phyloP scores from a whole-genome alignment of 768 basidiomycete species.

The Xanthoconium stramineum region DNA sequence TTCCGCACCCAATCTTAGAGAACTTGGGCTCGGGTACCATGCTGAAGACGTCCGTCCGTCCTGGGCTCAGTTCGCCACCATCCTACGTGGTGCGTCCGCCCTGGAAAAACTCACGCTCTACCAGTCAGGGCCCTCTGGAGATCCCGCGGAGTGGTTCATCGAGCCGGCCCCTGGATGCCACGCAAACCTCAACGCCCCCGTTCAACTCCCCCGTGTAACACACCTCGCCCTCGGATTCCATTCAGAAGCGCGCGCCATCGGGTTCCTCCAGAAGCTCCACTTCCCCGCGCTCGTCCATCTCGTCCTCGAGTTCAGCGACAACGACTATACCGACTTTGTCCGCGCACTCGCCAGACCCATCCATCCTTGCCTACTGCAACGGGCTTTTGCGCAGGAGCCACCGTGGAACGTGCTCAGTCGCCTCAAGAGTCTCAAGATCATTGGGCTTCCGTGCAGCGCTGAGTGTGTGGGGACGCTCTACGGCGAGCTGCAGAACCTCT shows the following conservation, averaged over 20 bases:
- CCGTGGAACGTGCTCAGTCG: too few relatives aligned
- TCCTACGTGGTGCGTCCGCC: constrained; percentile 17
- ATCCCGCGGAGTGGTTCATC: constrained; percentile 35
- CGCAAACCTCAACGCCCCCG: constrained; percentile 27
- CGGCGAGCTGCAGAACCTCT: too few relatives aligned
- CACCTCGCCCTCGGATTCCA: constrained; percentile 51
- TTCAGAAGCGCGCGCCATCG: constrained; percentile 40
- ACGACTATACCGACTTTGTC: constrained; percentile 52
- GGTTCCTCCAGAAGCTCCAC: constrained; percentile 24
- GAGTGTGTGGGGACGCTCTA: too few relatives aligned
- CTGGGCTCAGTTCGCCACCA: constrained; percentile 48
- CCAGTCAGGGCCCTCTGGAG: constrained; percentile 36
- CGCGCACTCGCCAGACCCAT: constrained; percentile 34
- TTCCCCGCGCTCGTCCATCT: constrained; percentile 15
- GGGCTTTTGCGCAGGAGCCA: too few relatives aligned
- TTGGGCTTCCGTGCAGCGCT: too few relatives aligned
- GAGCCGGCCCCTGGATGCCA: constrained; percentile 15
- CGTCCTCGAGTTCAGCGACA: constrained; percentile 52
- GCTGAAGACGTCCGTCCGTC: constrained; percentile 60
- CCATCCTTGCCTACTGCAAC: too few relatives aligned
- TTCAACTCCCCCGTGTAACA: constrained; percentile 28
- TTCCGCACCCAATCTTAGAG: constrained; percentile 33
- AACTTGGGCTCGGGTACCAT: constrained; percentile 63
- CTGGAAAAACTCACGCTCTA: too few relatives aligned
- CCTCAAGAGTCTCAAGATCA: too few relatives aligned